Base-by-base conservation (phyloP, 148 eudicot genomes). In the Heliosperma pusillum region DNA sequence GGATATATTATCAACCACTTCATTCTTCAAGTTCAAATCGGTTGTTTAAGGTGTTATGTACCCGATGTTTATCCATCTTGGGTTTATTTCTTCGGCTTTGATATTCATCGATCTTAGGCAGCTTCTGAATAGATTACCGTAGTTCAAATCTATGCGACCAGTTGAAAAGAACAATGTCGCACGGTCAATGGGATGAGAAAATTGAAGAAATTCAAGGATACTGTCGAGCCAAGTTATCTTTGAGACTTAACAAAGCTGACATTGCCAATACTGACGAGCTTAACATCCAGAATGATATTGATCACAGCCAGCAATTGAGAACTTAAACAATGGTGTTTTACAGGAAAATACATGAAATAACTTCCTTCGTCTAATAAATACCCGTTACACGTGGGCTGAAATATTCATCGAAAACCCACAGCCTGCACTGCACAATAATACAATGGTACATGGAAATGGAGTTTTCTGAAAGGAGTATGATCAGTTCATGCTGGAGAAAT, bases 361-460 rank as follows among this genome's bases (percentile, higher is more conserved):
- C 71, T 62, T 69, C 61, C 78, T 29, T 1, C 52, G 57, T 30
- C 78, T 74, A 68, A 25, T 74, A 19, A 33, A 50, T 52, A 79
- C 66, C 8, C 22, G 53, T 75, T 75, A 36, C 42, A 7, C 72
- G 76, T 42, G 71, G 56, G 55, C 75, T 52, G 74, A 21, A 29
- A 27, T 36, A 75, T 63, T 13, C 56, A 70, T 21, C 10, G 40
- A 60, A 15, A 74, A 50, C 75, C 63, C 71, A 15, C 33, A 33
- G 67, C 26, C 29, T 3, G 40, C 47, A 33, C 29, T 3, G 40
- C 47, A 33, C 67, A n/a, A 25, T 36, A 69, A 59, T 36, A 56
- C 57, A 36, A 53, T 69, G 66, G 19, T 59, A 71, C 73, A 70
- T 24, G 72, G 62, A 59, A 52, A 62, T 27, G 29, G 57, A 62